Conservation (phyloP, 441 rosid species). For the Adansonia rubrostipa region DNA sequence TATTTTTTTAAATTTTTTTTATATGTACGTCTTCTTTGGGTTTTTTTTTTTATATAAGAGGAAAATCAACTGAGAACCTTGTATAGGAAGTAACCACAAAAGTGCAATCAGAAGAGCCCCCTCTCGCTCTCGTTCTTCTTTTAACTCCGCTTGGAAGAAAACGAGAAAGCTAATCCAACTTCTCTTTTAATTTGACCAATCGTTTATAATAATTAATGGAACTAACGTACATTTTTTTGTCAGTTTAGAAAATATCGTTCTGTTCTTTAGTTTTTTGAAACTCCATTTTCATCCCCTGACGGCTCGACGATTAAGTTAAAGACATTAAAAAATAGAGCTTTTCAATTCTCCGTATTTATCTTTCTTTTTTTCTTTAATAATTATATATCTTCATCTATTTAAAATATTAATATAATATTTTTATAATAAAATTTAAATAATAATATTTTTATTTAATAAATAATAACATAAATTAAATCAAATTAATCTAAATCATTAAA, state of each 20-base stretch:
- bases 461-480: too few species aligned
- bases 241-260: background rate
- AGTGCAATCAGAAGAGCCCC: background rate
- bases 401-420: too few species aligned
- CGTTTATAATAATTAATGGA: background rate
- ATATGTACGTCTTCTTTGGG: conserved; percentile 25
- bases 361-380: too few species aligned
- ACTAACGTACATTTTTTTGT: background rate
- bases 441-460: too few species aligned
- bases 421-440: too few species aligned
- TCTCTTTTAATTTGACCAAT: background rate
- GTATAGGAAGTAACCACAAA: conserved; percentile 45
- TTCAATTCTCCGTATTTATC: background rate
- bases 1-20: background rate
- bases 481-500: too few species aligned
- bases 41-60: conserved; percentile 17
- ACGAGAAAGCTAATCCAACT: too few species aligned
- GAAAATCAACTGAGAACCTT: conserved; percentile 46
- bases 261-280: background rate
- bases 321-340: too few species aligned
- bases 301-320: background rate
- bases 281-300: background rate
- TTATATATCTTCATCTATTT: too few species aligned
- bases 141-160: too few species aligned
- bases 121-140: too few species aligned